Base-by-base conservation (phyloP, 129 eudicot species). In the Cynara cardunculus region DNA sequence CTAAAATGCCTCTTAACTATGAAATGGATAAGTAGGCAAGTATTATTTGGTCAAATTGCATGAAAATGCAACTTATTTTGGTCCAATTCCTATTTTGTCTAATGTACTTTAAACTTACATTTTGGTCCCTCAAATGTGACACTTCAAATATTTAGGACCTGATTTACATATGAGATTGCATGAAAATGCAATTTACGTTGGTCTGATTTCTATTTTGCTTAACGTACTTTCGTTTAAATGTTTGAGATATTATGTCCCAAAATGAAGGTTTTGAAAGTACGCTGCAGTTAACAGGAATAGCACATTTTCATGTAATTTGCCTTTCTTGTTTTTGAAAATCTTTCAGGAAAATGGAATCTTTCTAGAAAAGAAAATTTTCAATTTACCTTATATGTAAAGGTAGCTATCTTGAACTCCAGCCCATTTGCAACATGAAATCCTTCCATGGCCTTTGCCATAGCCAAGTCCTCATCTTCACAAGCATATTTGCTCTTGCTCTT, bases 351-450 rank as follows among this genome's bases (percentile, higher is more conserved):
- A 67, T 30, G n/a, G 9, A 53, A 73, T 73, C 25, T 74, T 34
- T 30, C 35, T 18, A 22, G 13, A 71, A 56, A 32, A 25, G 35
- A 31, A n/a, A 49, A 18, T 31, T 62, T 13, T 41, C 46, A 44
- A 59, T 39, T 46, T 79, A 92, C 99, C 99, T 92, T 95, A 80
- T 83, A 84, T 39, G 97, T 78, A 75, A 30, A 87, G 84, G 90
- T 81, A 6, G 90, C 84, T 78, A 95, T 88, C 89, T 89, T 92
- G 79, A 91, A 86, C 76, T 95, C 97, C 35, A 95, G 85, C 71
- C 89, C 97, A 44, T 92, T 92, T 35, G 82, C 74, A 66, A 92
- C 35, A 84, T 81, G 73, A 75, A 92, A 84, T 87, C 92, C 91
- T 80, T 95, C 93, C 93, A 88, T 87, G 67, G 90, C 94, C 88